A percentile compares a stretch with the other conserved stretches of the same genome.
Conservation (phyloP, 306 rosid genomes). For the Macrotyloma uniflorum region DNA sequence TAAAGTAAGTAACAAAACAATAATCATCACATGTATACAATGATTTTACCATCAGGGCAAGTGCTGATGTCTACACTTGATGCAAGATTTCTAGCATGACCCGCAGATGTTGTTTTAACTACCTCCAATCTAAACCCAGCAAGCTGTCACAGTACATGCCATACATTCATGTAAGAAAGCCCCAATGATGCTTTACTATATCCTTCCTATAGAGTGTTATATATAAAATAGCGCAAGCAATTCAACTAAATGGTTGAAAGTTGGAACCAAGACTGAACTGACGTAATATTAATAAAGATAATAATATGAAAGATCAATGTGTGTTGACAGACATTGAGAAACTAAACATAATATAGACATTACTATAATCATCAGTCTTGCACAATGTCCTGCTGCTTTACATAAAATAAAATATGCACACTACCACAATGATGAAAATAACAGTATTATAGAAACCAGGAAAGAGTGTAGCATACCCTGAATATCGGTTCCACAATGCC, state of each 20-base stretch:
- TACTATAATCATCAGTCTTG: constrained; percentile 17
- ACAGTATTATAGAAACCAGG: constrained; percentile 6
- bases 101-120: constrained; percentile 88
- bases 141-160: constrained; percentile 75
- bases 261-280: neutral
- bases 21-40: constrained; percentile 22
- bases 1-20: constrained; percentile 37
- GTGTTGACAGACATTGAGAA: constrained; percentile 28
- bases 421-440: constrained; percentile 21
- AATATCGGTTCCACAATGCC: constrained; percentile 86
- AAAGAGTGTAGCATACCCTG: constrained; percentile 55
- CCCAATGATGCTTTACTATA: constrained; percentile 22
- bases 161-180: constrained; percentile 32
- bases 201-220: constrained; percentile 21
- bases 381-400: constrained; percentile 16
- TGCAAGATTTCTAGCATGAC: constrained; percentile 93
- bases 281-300: neutral
- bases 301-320: neutral
- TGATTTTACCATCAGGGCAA: constrained; percentile 90
- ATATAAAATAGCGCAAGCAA: constrained; percentile 26
- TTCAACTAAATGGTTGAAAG: constrained; percentile 24
- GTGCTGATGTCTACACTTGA: constrained; percentile 84
- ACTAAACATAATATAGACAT: neutral
- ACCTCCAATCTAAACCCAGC: constrained; percentile 98
- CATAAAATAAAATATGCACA: neutral